Evolutionary conservation across 73 alveolate species (phyloP).

Genomic region (Stentor roeselii): DNA sequence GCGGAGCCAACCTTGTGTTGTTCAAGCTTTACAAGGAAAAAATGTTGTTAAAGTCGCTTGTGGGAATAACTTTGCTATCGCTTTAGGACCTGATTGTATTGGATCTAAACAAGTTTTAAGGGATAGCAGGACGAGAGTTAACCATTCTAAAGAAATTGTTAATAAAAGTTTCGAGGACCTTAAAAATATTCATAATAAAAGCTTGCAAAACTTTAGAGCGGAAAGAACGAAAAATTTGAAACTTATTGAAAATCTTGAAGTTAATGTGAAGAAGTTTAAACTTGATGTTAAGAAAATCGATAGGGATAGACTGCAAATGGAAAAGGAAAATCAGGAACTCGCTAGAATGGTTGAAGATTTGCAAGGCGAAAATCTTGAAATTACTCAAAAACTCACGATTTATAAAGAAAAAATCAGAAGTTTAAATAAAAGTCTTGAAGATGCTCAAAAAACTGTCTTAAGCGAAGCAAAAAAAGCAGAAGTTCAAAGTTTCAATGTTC

Average conservation of each 20-base stretch:
- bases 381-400: background rate
- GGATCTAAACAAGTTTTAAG: background rate
- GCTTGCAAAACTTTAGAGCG: background rate
- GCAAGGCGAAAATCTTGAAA: background rate
- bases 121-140: background rate
- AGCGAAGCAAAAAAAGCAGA: background rate
- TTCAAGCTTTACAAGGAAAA: constrained; percentile 30
- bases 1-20: background rate
- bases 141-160: background rate
- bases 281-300: background rate
- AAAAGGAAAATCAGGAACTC: background rate
- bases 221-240: no score
- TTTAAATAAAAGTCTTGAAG: no score
- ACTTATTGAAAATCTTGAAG: background rate
- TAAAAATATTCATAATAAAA: background rate
- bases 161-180: background rate
- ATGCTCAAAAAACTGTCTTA: background rate
- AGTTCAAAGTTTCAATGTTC: no score
- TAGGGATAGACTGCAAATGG: background rate
- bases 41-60: constrained; percentile 28
- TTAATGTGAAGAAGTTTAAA: no score
- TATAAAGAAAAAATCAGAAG: background rate
- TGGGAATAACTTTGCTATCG: constrained; percentile 28
- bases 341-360: background rate
- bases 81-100: constrained; percentile 12